Conservation (phyloP, 495 filamentous ascomycete genomes). For the Platismatia glauca region DNA sequence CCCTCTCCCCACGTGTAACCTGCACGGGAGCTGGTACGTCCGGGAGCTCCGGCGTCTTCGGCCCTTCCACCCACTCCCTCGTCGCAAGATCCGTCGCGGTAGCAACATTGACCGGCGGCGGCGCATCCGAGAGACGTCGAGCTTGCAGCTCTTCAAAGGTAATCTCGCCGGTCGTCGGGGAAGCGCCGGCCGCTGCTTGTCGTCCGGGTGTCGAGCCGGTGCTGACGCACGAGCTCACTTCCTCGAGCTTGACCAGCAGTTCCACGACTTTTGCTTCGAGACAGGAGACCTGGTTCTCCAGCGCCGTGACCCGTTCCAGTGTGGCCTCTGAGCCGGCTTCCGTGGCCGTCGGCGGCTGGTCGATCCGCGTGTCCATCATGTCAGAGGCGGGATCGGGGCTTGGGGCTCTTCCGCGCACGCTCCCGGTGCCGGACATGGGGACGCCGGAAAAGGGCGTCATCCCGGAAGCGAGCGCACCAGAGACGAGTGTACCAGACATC, state of each 20-base stretch:
- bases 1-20: background rate
- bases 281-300: constrained; percentile 10
- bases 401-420: constrained; percentile 2
- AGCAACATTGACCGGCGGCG: background rate
- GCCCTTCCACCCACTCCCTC: background rate
- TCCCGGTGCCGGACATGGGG: background rate
- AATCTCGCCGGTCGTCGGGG: background rate
- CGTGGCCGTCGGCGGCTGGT: background rate
- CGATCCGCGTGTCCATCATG: background rate
- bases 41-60: background rate
- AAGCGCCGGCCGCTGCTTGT: background rate
- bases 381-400: background rate
- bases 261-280: background rate
- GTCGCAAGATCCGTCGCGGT: background rate
- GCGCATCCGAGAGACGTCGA: background rate
- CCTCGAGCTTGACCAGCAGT: background rate
- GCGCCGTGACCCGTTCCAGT: background rate
- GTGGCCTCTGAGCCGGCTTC: background rate
- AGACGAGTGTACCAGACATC: background rate
- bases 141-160: background rate
- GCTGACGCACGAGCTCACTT: constrained; percentile 3
- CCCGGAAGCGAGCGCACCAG: background rate
- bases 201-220: background rate
- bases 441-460: background rate
- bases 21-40: background rate